A percentile compares a stretch with the other conserved stretches of the same genome.
Evolutionary conservation across 176 grass and related monocot species (phyloP).

Genomic region (Stipa capillata): DNA sequence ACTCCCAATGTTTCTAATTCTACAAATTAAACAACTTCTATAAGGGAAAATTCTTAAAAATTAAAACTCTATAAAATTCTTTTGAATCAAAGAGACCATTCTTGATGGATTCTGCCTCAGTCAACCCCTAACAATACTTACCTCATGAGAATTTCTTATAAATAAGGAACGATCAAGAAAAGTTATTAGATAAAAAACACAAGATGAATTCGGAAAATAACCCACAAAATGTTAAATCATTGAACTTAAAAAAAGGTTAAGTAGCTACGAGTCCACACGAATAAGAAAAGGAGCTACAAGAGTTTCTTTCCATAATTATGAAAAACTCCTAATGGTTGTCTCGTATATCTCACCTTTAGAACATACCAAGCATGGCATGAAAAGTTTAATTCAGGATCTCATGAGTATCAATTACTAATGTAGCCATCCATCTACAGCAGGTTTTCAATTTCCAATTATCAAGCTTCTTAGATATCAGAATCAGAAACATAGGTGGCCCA

Average conservation of each 20-base stretch:
- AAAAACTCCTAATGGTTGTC: neutral
- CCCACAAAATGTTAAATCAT: neutral
- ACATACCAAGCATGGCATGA: neutral
- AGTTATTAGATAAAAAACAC: neutral
- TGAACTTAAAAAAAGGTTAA: neutral
- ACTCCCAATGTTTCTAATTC: no score
- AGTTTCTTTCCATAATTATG: neutral
- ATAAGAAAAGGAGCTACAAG: neutral
- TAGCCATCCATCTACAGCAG: neutral
- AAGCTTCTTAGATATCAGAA: no score
- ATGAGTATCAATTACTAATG: neutral
- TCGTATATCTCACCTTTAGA: neutral
- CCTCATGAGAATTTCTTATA: neutral
- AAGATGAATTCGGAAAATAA: neutral
- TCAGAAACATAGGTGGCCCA: no score
- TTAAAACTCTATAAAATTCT: no score
- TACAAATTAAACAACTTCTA: no score
- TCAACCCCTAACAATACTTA: neutral
- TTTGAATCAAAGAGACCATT: no score
- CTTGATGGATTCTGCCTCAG: no score
- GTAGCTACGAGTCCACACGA: neutral
- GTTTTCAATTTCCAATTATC: neutral
- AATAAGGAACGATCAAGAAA: neutral
- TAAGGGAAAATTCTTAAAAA: no score
- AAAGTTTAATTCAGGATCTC: neutral